Base-by-base conservation (phyloP, 345 rosid genomes). In the Noccaea bulbosa region DNA sequence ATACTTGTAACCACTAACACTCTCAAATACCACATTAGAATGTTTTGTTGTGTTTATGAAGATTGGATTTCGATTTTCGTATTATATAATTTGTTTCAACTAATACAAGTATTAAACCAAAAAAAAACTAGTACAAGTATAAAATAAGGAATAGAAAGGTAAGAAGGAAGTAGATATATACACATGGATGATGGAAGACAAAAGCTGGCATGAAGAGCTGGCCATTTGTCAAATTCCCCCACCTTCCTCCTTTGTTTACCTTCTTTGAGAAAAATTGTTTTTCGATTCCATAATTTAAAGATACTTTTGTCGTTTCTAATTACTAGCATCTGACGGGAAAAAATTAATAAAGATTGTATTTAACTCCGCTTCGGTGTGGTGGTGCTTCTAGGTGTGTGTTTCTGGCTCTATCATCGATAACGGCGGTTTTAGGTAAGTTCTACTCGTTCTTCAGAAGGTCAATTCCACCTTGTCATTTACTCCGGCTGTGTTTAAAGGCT, bases 181-280 rank as follows among this genome's bases (percentile, higher is more conserved):
- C 69, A 75, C 69, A 61, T 75, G 78, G 78, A 62, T 68, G 78
- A 61, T 75, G 69, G 78, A 47, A 45, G 78, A 75, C 78, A 62
- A 68, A 62, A 62, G 78, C 78, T 75, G 78, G 63, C 78, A 68
- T 14, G 37, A 62, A 51, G 69, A 68, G 78, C 78, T 75, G 78
- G 59, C 74, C 78, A 62, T 62, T 75, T 74, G 44, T 75, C 69
- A 52, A 67, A 53, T 55, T 68, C 68, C 58, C 63, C 70, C 52
- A 54, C 73, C 64, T 68, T 60, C 62, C 16, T 4, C 50, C 4
- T 34, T 38, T 49, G 3, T 24, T 63, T 51, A 51, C 34, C 32
- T 57, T 58, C 3, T 27, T 20, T 20, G 22, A 20, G 3, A 27
- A 27, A 6, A n/a, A 34, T 24, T n/a, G 5, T 30, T 24, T 52